Evolutionary conservation across 2,329 filamentous ascomycete species (phyloP).

Genomic region (Cryphonectria naterciae): DNA sequence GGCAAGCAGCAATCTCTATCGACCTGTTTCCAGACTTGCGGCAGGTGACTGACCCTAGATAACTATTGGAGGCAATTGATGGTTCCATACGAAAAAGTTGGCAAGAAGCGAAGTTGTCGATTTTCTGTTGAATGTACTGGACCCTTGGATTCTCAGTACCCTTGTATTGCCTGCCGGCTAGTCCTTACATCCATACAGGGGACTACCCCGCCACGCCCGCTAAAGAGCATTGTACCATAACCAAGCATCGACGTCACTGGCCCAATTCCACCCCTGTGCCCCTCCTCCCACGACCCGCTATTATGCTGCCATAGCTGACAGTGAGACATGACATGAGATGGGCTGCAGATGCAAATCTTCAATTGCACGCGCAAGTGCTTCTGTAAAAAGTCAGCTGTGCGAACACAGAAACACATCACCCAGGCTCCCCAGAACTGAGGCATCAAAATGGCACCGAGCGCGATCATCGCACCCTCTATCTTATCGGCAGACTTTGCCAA

Average conservation of each 20-base stretch:
- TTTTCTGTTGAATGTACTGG: background rate
- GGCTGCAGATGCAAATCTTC: background rate
- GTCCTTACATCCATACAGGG: background rate
- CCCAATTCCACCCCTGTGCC: background rate
- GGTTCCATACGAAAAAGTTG: background rate
- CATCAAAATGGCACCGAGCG: conserved; percentile 75
- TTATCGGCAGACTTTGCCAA: conserved; percentile 94
- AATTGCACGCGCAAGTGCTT: background rate
- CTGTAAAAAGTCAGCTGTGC: background rate
- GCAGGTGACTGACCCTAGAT: background rate
- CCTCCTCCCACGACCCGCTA: background rate
- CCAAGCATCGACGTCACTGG: conserved; percentile 8
- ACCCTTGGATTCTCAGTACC: background rate
- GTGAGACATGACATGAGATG: background rate
- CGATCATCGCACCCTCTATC: conserved; percentile 96
- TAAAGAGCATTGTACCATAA: background rate
- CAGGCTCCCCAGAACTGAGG: background rate
- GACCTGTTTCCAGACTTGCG: background rate
- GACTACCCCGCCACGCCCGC: background rate
- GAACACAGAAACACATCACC: background rate
- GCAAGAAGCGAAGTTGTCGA: background rate
- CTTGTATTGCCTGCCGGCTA: background rate
- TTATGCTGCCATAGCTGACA: background rate
- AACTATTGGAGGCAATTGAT: background rate
- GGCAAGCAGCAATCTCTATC: background rate